phyloP scores from a whole-genome alignment of 1,284 basidiomycete species.

The Calocybe gambosa region DNA sequence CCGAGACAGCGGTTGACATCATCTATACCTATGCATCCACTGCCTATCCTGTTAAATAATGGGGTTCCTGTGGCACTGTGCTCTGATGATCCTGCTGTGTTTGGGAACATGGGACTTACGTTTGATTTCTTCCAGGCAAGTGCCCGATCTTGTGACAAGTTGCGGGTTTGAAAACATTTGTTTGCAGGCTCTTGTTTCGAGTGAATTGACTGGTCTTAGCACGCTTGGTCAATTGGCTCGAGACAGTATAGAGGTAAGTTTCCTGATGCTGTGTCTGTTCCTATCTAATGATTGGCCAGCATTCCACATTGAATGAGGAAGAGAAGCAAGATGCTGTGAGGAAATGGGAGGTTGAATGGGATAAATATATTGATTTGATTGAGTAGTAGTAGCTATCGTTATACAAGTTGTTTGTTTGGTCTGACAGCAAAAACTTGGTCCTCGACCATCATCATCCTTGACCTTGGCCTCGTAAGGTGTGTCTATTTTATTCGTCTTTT shows the following conservation, averaged over 20 bases:
- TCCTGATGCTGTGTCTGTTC: background rate
- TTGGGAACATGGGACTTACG: conserved; percentile 70
- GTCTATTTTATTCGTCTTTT: conserved; percentile 22
- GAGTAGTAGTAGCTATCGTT: background rate
- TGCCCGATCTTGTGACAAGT: background rate
- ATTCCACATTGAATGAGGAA: conserved; percentile 42
- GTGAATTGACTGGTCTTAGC: conserved; percentile 56
- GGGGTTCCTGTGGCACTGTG: conserved; percentile 64
- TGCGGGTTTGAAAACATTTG: background rate
- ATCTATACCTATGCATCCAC: conserved; percentile 70
- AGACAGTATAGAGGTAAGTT: conserved; percentile 55
- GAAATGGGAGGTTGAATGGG: conserved; percentile 51
- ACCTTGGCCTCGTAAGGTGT: conserved; percentile 24
- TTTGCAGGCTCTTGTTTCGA: conserved; percentile 53
- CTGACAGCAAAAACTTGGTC: background rate
- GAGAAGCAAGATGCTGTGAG: conserved; percentile 42
- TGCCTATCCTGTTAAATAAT: conserved; percentile 61
- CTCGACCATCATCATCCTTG: background rate
- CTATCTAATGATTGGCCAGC: conserved; percentile 27
- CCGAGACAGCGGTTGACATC: conserved; percentile 58
- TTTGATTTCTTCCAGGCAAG: conserved; percentile 66
- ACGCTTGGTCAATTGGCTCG: conserved; percentile 56
- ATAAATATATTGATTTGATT: conserved; percentile 38
- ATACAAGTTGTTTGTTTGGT: background rate
- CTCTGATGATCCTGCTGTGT: conserved; percentile 72